Base-by-base conservation (phyloP, 2,329 filamentous ascomycete genomes). In the Lomentospora prolificans region DNA sequence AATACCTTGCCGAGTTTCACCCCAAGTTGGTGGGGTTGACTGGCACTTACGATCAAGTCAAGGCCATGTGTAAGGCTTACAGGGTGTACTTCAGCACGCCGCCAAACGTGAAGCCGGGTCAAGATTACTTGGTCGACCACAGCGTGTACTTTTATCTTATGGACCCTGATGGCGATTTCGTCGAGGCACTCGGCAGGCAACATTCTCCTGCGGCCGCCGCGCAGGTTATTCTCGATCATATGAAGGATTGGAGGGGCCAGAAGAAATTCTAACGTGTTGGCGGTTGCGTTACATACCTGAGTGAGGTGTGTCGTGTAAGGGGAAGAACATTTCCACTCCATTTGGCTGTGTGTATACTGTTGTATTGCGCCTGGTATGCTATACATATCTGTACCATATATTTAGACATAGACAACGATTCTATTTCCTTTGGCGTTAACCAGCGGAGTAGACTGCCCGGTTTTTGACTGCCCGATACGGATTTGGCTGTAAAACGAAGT, bases 131-230 rank as follows among this genome's bases (percentile, higher is more conserved):
- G 64, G 94, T 99, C 10, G 94, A 99, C 70, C 94, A 99, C 75
- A 96, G 90, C 70, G 99, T 99, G 63, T 99, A 99, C 77, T 99
- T 99, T 66, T 99, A 99, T 71, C 74, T 99, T 62, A 99, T 99
- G 94, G 94, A 97, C 69, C 94, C 94, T 0, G 91, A 97, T 63
- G 92, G 92, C 19, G 91, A 99, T 69, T 99, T 99, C 70, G 92
- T 99, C 27, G 95, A 99, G 75, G 95, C 91, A 10, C 85, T 99
- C 65, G 94, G 94, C 17, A 79, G 94, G 60, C 94, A 99, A 72
- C 91, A 97, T 72, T 95, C 89, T 44, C 89, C 92, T 1, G 86
- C 94, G 60, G 82, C 89, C 64, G 94, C 86, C 1, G 88, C 91
- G 5, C 85, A 84, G 71, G 75, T 96, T 57, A 96, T 99, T 56